Percentiles rank a stretch among this genome's conserved stretches.
phyloP scores from a whole-genome alignment of 352 stramenopile species.

The Phytophthora quininea region DNA sequence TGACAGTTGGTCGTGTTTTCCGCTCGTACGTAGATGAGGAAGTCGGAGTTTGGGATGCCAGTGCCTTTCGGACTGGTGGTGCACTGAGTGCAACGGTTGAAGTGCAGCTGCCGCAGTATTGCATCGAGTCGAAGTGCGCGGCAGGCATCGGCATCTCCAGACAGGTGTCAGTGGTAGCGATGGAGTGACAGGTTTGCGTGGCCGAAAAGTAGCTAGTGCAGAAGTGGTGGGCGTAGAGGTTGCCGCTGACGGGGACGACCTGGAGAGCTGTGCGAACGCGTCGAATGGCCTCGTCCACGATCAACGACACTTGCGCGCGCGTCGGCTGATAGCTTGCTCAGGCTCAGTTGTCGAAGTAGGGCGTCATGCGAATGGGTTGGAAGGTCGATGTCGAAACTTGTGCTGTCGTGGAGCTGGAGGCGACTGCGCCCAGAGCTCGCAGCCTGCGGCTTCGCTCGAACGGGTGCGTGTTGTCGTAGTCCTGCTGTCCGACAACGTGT shows the following conservation, averaged over 20 bases:
- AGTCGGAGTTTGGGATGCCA: conserved; percentile 60
- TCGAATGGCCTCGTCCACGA: conserved; percentile 60
- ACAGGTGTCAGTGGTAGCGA: conserved; percentile 55
- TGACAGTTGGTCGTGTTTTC: conserved; percentile 49
- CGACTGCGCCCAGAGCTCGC: no score
- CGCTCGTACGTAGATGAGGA: conserved; percentile 71
- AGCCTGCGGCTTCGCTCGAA: no score
- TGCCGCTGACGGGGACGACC: conserved; percentile 70
- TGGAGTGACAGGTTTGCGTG: conserved; percentile 52
- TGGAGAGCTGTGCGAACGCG: conserved; percentile 49
- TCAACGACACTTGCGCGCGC: conserved; percentile 46
- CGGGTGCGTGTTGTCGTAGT: no score
- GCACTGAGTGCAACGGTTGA: conserved; percentile 34
- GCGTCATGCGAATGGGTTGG: conserved; percentile 64
- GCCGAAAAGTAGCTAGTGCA: conserved; percentile 55
- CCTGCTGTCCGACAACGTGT: no score
- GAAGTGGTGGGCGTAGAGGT: conserved; percentile 57
- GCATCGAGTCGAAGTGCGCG: conserved; percentile 51
- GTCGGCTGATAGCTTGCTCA: conserved; percentile 37
- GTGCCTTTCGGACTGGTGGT: conserved; percentile 30
- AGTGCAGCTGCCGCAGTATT: conserved; percentile 49
- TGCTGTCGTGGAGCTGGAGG: no score
- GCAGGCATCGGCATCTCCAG: conserved; percentile 75
- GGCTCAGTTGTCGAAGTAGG: conserved; percentile 67
- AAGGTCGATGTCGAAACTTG: conserved; percentile 38